Evolutionary conservation across 1,284 basidiomycete genomes (phyloP).

Genomic region (Cystobasidium slooffiae): DNA sequence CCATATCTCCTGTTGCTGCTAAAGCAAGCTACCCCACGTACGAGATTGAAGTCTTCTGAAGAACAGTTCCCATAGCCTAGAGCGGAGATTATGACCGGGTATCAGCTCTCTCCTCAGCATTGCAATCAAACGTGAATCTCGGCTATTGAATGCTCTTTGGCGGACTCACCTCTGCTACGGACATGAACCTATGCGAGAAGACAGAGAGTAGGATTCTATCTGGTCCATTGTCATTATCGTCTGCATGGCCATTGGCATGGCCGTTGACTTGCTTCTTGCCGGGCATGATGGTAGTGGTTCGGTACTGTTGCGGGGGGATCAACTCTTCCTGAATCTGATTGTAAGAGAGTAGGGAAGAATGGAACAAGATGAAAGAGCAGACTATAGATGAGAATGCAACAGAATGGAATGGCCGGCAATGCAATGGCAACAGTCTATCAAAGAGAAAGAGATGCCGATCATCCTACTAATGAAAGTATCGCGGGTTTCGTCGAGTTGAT

Average conservation of each 20-base stretch:
- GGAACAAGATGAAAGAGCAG: no score
- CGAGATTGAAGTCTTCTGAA: conserved; percentile 87
- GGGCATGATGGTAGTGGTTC: neutral
- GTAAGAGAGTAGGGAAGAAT: no score
- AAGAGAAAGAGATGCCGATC: no score
- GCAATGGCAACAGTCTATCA: no score
- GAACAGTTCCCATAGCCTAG: conserved; percentile 88
- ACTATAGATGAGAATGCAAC: no score
- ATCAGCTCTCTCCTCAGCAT: no score
- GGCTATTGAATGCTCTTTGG: neutral
- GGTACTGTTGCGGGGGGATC: neutral
- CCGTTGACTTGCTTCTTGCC: neutral
- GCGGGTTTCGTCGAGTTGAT: no score
- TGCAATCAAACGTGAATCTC: neutral
- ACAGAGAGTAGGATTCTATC: conserved; percentile 87
- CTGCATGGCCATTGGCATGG: neutral
- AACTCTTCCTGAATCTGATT: no score
- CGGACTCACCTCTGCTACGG: conserved; percentile 76
- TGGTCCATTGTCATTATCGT: conserved; percentile 20
- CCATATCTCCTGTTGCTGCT: neutral
- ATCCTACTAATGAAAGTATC: no score
- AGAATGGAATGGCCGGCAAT: no score
- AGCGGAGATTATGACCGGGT: conserved; percentile 57
- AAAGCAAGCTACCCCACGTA: neutral
- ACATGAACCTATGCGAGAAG: conserved; percentile 91